Conservation (phyloP, 768 basidiomycete genomes). For the Tulasnella sp. region DNA sequence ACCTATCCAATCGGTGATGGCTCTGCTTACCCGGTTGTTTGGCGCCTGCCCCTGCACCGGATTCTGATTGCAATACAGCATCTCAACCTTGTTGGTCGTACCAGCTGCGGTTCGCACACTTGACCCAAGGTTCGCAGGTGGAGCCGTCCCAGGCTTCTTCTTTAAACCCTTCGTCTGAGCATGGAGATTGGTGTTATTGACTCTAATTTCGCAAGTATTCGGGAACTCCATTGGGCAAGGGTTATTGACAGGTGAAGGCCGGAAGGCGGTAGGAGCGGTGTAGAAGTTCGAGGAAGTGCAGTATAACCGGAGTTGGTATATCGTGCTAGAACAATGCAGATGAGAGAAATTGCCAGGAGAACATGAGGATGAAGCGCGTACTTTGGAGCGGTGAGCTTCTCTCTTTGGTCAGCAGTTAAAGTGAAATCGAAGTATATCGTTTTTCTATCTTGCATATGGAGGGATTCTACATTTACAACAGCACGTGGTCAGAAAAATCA, state of each 20-base stretch:
- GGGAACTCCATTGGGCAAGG: constrained; percentile 75
- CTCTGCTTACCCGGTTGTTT: constrained; percentile 8
- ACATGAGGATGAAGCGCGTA: not conserved
- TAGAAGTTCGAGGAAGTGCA: constrained; percentile 81
- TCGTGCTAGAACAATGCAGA: constrained; percentile 39
- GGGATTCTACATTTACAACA: not conserved
- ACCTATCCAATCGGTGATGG: not conserved
- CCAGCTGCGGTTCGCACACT: constrained; percentile 38
- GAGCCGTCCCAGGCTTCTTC: constrained; percentile 90
- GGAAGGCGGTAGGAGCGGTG: constrained; percentile 44
- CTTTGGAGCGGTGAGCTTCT: constrained; percentile 48
- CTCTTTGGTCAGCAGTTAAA: constrained; percentile 56
- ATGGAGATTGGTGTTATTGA: constrained; percentile 59
- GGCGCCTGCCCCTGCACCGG: constrained; percentile 8
- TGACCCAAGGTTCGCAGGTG: constrained; percentile 65
- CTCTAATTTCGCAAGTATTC: constrained; percentile 81
- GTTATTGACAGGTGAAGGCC: constrained; percentile 32
- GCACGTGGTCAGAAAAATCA: not conserved
- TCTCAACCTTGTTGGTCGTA: constrained; percentile 62
- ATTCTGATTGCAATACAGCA: constrained; percentile 78
- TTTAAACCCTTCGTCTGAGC: constrained; percentile 86
- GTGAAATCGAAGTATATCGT: constrained; percentile 47
- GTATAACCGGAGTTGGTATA: constrained; percentile 76
- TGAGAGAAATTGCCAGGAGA: not conserved
- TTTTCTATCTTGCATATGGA: constrained; percentile 3